Evolutionary conservation across 2,329 filamentous ascomycete genomes (phyloP).

Genomic region (Trichoderma hamatum): DNA sequence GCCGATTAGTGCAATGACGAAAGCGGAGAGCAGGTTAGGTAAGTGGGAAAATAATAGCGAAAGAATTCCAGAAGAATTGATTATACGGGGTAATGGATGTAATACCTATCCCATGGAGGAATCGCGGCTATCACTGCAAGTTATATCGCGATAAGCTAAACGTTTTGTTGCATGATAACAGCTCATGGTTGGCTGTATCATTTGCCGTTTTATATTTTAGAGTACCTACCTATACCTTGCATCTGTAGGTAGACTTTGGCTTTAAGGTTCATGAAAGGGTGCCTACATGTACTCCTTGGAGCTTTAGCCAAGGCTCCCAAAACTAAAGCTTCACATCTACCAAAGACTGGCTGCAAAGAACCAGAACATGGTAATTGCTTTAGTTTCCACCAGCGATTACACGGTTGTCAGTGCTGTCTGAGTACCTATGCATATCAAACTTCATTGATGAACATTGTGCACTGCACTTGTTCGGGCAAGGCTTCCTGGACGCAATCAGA

Average conservation of each 20-base stretch:
- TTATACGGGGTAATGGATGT: background rate
- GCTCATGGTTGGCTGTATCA: too few species aligned
- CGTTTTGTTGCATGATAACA: background rate
- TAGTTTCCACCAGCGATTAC: background rate
- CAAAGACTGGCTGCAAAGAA: background rate
- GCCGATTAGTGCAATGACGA: background rate
- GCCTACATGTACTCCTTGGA: background rate
- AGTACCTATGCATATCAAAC: background rate
- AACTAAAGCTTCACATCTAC: background rate
- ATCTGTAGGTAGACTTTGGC: background rate
- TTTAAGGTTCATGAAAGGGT: background rate
- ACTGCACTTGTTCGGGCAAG: background rate
- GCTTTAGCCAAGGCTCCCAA: too few species aligned
- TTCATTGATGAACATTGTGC: background rate
- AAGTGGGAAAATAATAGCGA: background rate
- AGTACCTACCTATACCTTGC: too few species aligned
- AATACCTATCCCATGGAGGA: too few species aligned
- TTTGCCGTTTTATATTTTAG: too few species aligned
- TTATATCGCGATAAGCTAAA: background rate
- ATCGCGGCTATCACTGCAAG: background rate
- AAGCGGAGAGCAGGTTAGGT: background rate
- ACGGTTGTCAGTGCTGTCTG: background rate
- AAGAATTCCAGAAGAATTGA: slow-evolving; percentile 3
- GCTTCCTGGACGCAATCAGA: background rate
- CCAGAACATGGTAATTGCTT: background rate